Conservation (phyloP, 1,139 yeast genomes). For the Kodamaea arcana region DNA sequence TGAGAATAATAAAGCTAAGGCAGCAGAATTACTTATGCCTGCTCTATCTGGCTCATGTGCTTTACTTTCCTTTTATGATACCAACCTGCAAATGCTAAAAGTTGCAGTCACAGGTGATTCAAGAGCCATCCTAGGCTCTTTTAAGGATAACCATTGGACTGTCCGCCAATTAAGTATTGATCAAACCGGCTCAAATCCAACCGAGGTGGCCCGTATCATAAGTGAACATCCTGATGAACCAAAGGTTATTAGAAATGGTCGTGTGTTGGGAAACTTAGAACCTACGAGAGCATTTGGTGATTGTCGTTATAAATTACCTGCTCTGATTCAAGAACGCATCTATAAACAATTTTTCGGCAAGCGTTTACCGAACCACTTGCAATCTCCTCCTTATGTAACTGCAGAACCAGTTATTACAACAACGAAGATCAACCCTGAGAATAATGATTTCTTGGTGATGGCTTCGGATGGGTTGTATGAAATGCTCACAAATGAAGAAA, state of each 20-base stretch:
- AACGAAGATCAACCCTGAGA: constrained; percentile 64
- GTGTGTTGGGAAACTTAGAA: constrained; percentile 91
- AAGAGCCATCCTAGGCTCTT: constrained; percentile 81
- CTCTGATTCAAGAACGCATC: constrained; percentile 66
- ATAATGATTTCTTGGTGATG: constrained; percentile 83
- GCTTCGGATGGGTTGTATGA: constrained; percentile 96
- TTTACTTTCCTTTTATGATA: constrained; percentile 78
- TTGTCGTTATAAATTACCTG: constrained; percentile 81
- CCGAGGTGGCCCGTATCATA: constrained; percentile 79
- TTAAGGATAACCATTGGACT: constrained; percentile 73
- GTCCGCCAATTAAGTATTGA: constrained; percentile 84
- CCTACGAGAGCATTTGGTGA: constrained; percentile 98
- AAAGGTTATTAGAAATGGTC: constrained; percentile 76
- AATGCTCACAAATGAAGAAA: constrained; percentile 86
- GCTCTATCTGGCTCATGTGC: constrained; percentile 97
- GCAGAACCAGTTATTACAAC: constrained; percentile 93
- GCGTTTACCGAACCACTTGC: constrained; percentile 69
- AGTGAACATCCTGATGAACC: constrained; percentile 92
- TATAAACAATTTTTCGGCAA: constrained; percentile 82
- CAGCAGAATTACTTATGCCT: constrained; percentile 78
- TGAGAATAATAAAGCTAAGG: constrained; percentile 56
- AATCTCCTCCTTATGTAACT: constrained; percentile 95
- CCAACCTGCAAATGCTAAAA: constrained; percentile 63
- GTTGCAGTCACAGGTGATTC: constrained; percentile 98
- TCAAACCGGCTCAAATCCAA: constrained; percentile 89